These are phyloP conservation scores for Ilex paraguariensis DNA, from an alignment of 305 asterid genomes.

Conservation along the genomic window DNA sequence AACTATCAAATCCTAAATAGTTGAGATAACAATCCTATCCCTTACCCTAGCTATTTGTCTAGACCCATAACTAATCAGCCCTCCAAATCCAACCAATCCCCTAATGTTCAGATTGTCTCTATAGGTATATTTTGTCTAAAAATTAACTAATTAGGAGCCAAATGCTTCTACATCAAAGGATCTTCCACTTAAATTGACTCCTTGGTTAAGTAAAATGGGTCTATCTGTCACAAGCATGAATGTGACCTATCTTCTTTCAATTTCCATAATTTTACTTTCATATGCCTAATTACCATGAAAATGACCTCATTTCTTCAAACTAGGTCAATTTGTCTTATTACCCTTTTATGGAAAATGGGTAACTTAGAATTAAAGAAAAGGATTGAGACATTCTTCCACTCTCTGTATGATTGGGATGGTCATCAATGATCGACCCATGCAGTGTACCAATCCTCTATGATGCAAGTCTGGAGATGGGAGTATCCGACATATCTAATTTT, in stretches of 20 bases:
- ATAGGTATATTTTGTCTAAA: no score
- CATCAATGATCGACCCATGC: background rate
- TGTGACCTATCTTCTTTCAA: background rate
- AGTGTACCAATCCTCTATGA: background rate
- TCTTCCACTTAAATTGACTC: background rate
- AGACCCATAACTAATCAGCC: no score
- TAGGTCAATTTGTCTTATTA: background rate
- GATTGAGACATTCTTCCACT: background rate
- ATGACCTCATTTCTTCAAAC: background rate
- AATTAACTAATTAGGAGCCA: no score
- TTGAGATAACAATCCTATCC: no score
- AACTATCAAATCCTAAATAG: no score
- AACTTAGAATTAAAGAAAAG: background rate
- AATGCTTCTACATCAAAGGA: background rate
- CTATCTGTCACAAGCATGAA: background rate
- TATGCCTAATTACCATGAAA: background rate
- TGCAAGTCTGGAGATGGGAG: no score
- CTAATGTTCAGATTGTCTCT: no score
- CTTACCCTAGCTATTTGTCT: no score
- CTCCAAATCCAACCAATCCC: no score
- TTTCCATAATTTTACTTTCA: background rate
- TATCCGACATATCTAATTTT: no score
- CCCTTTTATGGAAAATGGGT: background rate
- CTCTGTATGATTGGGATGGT: background rate
- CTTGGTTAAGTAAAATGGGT: background rate